These are phyloP conservation scores for Chalciporus pseudorubinellus DNA, from an alignment of 768 basidiomycete species.

Conservation along the genomic window DNA sequence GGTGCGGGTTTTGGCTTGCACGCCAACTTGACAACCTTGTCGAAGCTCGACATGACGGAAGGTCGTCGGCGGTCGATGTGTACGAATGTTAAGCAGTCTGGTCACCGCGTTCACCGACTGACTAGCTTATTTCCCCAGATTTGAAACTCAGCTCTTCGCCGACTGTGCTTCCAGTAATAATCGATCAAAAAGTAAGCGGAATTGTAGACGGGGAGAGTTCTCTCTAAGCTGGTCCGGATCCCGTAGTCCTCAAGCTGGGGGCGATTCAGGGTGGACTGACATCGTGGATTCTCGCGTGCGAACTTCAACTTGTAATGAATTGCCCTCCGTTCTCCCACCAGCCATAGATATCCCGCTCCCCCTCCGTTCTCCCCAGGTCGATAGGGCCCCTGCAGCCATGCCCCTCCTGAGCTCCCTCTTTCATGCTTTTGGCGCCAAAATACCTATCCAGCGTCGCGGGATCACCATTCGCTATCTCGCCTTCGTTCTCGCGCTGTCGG, in stretches of 20 bases:
- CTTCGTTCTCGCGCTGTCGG: conserved; percentile 10
- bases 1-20: conserved; percentile 97
- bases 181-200: too few species aligned
- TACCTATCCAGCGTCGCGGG: conserved; percentile 9
- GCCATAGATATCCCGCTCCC: too few species aligned
- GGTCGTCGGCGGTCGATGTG: not conserved
- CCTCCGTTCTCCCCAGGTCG: too few species aligned
- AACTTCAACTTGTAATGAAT: too few species aligned
- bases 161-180: too few species aligned
- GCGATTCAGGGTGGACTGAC: too few species aligned
- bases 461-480: conserved; percentile 26
- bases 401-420: conserved; percentile 1
- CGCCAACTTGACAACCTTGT: conserved; percentile 93
- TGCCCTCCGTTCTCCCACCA: too few species aligned
- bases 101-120: too few species aligned
- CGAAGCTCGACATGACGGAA: conserved; percentile 65
- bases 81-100: too few species aligned
- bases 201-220: too few species aligned
- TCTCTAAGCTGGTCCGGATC: too few species aligned
- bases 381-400: conserved; percentile 2
- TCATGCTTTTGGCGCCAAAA: not conserved
- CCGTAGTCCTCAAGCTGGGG: not conserved
- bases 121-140: conserved; percentile 10
- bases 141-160: conserved; percentile 28
- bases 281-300: not conserved